Percentiles rank a stretch among this genome's conserved stretches.
Conservation (phyloP, 768 basidiomycete species). For the Infundibulicybe gibba region DNA sequence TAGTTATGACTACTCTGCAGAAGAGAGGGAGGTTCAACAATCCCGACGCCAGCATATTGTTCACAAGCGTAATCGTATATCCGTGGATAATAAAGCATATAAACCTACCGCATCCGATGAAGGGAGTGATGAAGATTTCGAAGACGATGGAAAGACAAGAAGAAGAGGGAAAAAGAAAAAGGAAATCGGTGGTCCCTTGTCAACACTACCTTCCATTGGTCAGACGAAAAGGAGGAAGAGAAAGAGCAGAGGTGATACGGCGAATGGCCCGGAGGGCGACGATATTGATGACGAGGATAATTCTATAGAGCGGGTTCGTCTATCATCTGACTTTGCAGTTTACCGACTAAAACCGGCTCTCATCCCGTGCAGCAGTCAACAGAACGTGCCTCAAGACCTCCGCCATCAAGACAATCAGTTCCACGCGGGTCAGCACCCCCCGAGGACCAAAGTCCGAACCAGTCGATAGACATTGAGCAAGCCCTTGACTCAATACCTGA, state of each 20-base stretch:
- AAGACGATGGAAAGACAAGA: slow-evolving; percentile 46
- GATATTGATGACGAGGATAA: slow-evolving; percentile 44
- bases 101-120: slow-evolving; percentile 61
- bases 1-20: slow-evolving; percentile 77
- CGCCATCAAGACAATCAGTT: slow-evolving; percentile 26
- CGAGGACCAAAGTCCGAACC: slow-evolving; percentile 26
- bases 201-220: slow-evolving; percentile 62
- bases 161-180: slow-evolving; percentile 54
- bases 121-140: slow-evolving; percentile 60
- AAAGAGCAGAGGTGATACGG: slow-evolving; percentile 36
- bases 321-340: slow-evolving; percentile 8
- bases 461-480: slow-evolving; percentile 42
- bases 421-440: slow-evolving; percentile 40
- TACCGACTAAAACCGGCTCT: slow-evolving; percentile 5
- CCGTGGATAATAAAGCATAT: slow-evolving; percentile 80
- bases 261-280: slow-evolving; percentile 47
- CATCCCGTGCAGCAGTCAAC: background rate
- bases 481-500: slow-evolving; percentile 65
- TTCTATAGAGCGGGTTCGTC: slow-evolving; percentile 29
- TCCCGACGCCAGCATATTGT: slow-evolving; percentile 19
- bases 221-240: slow-evolving; percentile 64
- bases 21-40: slow-evolving; percentile 62
- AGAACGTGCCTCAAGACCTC: slow-evolving; percentile 28
- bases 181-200: slow-evolving; percentile 55
- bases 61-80: slow-evolving; percentile 60